These are phyloP conservation scores for Auxenochlorella pyrenoidosa DNA, from an alignment of 139 green algal species.

Conservation along the genomic window DNA sequence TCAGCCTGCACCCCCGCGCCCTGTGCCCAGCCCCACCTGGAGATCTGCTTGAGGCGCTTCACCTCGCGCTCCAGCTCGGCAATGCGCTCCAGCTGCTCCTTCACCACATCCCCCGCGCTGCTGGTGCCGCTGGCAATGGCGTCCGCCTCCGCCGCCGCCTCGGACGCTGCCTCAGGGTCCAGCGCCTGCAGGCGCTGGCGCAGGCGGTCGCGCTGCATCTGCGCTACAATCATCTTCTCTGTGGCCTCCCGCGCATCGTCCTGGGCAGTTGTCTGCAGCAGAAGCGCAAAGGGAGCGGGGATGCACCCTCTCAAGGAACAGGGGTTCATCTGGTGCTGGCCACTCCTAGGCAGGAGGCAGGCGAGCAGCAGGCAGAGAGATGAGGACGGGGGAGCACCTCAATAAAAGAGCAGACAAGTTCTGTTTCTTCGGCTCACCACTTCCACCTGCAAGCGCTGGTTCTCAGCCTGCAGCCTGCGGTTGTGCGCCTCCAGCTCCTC, in stretches of 20 bases:
- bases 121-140: not conserved
- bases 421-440: slow-evolving; percentile 53
- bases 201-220: slow-evolving; percentile 46
- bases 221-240: slow-evolving; percentile 42
- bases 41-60: slow-evolving; percentile 51
- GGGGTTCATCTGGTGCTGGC: no score
- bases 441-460: slow-evolving; percentile 66
- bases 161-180: not conserved
- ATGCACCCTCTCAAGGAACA: no score
- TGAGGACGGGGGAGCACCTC: no score
- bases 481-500: slow-evolving; percentile 67
- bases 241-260: slow-evolving; percentile 39
- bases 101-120: slow-evolving; percentile 11
- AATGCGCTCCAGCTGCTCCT: slow-evolving; percentile 61
- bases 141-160: slow-evolving; percentile 11
- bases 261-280: slow-evolving; percentile 25
- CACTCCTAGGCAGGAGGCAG: no score
- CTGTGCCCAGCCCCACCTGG: slow-evolving; percentile 6
- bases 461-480: slow-evolving; percentile 63
- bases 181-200: slow-evolving; percentile 36
- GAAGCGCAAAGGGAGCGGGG: not conserved
- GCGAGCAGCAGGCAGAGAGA: no score
- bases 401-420: no score
- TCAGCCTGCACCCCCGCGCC: no score
- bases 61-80: slow-evolving; percentile 73